Base-by-base conservation (phyloP, 148 eudicot species). In the Nepenthes gracilis region DNA sequence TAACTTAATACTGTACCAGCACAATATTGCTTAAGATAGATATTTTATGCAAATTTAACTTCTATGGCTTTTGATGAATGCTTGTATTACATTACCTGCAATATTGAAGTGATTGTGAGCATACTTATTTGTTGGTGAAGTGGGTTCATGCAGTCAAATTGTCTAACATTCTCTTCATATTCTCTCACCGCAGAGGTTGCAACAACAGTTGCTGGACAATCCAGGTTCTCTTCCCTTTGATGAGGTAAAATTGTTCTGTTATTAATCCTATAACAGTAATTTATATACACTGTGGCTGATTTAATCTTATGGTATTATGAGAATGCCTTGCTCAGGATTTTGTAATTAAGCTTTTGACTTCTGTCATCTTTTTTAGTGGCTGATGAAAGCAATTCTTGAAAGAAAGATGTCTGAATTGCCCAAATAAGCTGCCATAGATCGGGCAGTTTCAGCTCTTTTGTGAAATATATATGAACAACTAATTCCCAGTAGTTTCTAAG, bases 181-280 rank as follows among this genome's bases (percentile, higher is more conserved):
- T 50, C 66, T 49, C 51, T 67, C 70, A 32, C 54, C n/a, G n/a
- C 92, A 93, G 96, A 78, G 68, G 65, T 68, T 93, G 72, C 89
- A 93, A 67, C 82, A 86, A 62, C 91, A 86, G n/a, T 62, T 93
- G 68, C 68, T 78, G 73, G 67, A 56, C 54, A 74, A 84, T 12
- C 95, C 96, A 32, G 91, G 80, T 32, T 79, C 95, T 69, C 96
- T 82, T 63, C 95, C 91, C 9, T 93, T 88, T 64, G 85, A 89
- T n/a, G 92, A 93, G 99, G 99, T 93, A 77, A 9, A 34, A 33
- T 49, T 49, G 11, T 49, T 3, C 53, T 10, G 53, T 49, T 1
- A 49, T 49, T 11, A 2, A 49, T 49, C 6, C n/a, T 10, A 49
- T 49, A 49, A 3, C 15, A 10, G n/a, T 49, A 49, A 12, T 49